These are phyloP conservation scores for Fonsecaea pugnacius DNA, from an alignment of 2,329 filamentous ascomycete genomes.

Conservation along the genomic window DNA sequence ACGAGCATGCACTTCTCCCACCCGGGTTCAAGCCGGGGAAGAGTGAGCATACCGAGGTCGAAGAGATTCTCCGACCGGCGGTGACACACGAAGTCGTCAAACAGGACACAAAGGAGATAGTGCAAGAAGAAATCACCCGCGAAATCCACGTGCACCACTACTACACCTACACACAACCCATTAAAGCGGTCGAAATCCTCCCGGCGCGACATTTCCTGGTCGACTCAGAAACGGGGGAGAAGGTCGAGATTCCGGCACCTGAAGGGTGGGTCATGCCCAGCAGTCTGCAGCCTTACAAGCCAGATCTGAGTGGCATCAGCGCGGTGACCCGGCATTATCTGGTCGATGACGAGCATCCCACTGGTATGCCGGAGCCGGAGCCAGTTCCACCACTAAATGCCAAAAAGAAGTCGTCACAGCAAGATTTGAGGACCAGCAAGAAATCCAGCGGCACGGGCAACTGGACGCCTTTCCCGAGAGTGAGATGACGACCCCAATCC, in stretches of 20 bases:
- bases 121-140: constrained; percentile 42
- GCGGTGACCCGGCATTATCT: constrained; percentile 32
- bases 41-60: constrained; percentile 30
- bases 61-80: constrained; percentile 32
- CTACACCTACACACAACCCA: constrained; percentile 42
- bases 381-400: constrained; percentile 18
- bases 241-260: constrained; percentile 35
- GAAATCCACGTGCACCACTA: constrained; percentile 45
- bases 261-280: constrained; percentile 34
- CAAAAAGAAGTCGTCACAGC: constrained; percentile 12
- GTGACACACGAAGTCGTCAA: constrained; percentile 43
- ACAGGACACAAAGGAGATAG: constrained; percentile 38
- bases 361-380: constrained; percentile 27
- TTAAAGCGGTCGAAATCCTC: constrained; percentile 43
- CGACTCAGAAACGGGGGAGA: constrained; percentile 33
- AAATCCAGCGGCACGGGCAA: constrained; percentile 15
- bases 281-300: constrained; percentile 25
- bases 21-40: constrained; percentile 26
- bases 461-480: constrained; percentile 31
- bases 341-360: constrained; percentile 35
- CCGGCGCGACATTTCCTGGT: constrained; percentile 43
- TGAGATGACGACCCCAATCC: constrained; percentile 8
- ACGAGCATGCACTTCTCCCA: constrained; percentile 27
- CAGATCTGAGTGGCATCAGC: constrained; percentile 25
- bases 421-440: constrained; percentile 12